Evolutionary conservation across 768 basidiomycete genomes (phyloP), one percentile per base, ranked within the genome.

Genomic region (Dictyophora rubrovolvata): DNA sequence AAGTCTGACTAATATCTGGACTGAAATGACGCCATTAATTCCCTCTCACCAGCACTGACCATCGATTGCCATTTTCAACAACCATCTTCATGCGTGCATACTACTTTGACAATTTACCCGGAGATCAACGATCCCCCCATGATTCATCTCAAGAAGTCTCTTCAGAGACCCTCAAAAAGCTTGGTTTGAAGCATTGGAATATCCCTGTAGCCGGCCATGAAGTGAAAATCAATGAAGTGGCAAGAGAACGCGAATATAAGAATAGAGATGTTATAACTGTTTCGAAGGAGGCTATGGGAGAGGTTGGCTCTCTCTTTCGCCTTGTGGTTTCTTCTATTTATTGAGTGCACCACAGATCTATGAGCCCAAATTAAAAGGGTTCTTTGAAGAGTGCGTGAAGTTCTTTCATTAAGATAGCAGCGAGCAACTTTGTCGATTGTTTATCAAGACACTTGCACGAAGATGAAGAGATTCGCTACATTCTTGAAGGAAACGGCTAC

Each of bases 401-500:
- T 18, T 23, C 20, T 42, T 14, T 4, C 14, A 10, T 46, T 14
- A n/a, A n/a, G 18, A 21, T 12, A 23, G 21, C 10, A 21, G 1
- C 34, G 21, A 7, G 65, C 64, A n/a, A 1, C 0, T 21, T 20
- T 56, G 50, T 56, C 50, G 63, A 16, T 55, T 22, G 12, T 55
- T 23, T 22, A 4, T 0, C 23, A 63, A 90, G 89, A 65, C 93
- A 96, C 65, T 80, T 97, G 77, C 94, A 96, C 65, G 92, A 96
- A 70, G 93, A 96, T 65, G 93, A 97, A 67, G 93, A 97, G 72
- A 95, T 94, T 66, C 78, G 93, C 8, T 97, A 89, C 65, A 83
- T 94, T 64, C 77, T 92, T 46, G 76, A 79, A 0, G 94, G 94
- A n/a, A 83, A 81, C 37, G 93, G 92, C 0, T 98, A 84, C 77